Conservation (phyloP, 257 asterid genomes). For the Solanum lycopersicoides region DNA sequence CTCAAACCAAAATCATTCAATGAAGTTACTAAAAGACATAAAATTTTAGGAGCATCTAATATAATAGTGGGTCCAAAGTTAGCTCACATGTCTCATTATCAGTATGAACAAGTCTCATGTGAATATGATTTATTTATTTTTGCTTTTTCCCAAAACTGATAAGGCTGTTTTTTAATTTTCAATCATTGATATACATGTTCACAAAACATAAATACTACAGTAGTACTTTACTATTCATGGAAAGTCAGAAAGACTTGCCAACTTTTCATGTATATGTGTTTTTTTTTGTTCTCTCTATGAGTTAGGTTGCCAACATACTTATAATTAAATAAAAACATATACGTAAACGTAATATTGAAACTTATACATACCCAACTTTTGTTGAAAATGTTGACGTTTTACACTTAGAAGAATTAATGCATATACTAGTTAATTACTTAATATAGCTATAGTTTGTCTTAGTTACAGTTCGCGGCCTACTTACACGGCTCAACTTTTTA, state of each 20-base stretch:
- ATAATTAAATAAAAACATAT: neutral
- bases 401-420: too few species aligned
- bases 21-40: neutral
- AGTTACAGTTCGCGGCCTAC: too few species aligned
- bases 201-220: neutral
- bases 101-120: slow-evolving; percentile 3
- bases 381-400: neutral
- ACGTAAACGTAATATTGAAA: neutral
- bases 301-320: neutral
- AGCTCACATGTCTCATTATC: neutral
- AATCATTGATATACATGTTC: neutral
- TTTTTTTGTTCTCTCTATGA: neutral
- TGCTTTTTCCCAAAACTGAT: neutral
- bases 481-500: too few species aligned
- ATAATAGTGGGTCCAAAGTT: neutral
- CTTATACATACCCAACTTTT: neutral
- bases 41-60: neutral
- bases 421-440: too few species aligned
- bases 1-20: neutral
- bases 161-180: neutral
- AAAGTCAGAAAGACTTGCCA: neutral
- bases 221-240: neutral
- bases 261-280: neutral
- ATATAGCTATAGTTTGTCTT: too few species aligned
- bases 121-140: neutral